A percentile compares a stretch with the other conserved stretches of the same genome.
Conservation (phyloP, 2,329 filamentous ascomycete genomes). For the Colletotrichum trifolii region DNA sequence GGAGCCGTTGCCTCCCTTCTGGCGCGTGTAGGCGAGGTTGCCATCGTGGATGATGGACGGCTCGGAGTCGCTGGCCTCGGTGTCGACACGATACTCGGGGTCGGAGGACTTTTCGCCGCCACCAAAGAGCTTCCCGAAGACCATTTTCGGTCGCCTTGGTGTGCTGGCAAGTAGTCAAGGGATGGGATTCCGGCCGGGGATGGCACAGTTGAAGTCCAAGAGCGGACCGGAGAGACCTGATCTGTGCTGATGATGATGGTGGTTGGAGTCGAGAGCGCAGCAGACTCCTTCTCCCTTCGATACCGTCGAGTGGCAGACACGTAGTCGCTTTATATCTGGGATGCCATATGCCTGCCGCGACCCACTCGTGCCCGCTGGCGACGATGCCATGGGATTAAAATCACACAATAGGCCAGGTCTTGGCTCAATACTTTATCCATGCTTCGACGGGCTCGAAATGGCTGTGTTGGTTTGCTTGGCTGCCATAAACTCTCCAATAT, state of each 20-base stretch:
- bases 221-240: neutral
- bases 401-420: constrained; percentile 29
- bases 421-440: constrained; percentile 25
- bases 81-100: constrained; percentile 10
- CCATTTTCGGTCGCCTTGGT: constrained; percentile 11
- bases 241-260: neutral
- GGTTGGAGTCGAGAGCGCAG: too few relatives aligned
- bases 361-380: constrained; percentile 15
- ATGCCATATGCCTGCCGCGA: neutral
- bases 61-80: constrained; percentile 41
- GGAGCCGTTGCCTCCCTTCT: constrained; percentile 60
- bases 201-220: neutral
- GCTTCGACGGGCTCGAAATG: constrained; percentile 1
- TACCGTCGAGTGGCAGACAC: neutral
- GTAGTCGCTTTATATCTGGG: neutral
- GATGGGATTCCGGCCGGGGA: neutral
- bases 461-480: constrained; percentile 9
- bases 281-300: neutral
- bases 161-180: neutral
- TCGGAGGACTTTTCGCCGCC: constrained; percentile 20
- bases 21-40: constrained; percentile 53
- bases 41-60: constrained; percentile 49
- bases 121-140: constrained; percentile 27
- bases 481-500: neutral
- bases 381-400: constrained; percentile 24